These are phyloP conservation scores for Ascochyta viciae-villosae DNA, from an alignment of 2,329 filamentous ascomycete species.

Conservation along the genomic window DNA sequence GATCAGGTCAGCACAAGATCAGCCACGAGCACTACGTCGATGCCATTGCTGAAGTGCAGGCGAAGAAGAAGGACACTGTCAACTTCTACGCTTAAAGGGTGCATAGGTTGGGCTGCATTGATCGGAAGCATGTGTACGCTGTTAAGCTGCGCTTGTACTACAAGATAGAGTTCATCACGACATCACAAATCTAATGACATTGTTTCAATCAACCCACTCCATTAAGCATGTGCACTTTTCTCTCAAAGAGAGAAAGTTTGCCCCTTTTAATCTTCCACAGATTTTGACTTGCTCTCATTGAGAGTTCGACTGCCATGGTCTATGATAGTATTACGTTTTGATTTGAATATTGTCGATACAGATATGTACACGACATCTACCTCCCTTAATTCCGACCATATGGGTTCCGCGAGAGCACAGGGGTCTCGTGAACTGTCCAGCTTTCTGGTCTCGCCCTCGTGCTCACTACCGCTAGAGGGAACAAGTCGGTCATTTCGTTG, in stretches of 20 bases:
- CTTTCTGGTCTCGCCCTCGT: neutral
- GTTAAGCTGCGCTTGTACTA: constrained; percentile 40
- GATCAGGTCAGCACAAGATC: constrained; percentile 94
- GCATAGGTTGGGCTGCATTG: constrained; percentile 13
- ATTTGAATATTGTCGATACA: constrained; percentile 8
- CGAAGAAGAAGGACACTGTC: constrained; percentile 87
- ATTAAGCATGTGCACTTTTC: too few relatives aligned
- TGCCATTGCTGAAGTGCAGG: constrained; percentile 89
- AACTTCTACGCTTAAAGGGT: constrained; percentile 50
- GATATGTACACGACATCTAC: neutral
- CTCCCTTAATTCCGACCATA: neutral
- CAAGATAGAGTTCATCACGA: constrained; percentile 37
- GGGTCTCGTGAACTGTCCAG: too few relatives aligned
- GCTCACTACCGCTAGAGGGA: neutral
- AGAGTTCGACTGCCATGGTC: too few relatives aligned
- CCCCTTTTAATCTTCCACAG: too few relatives aligned
- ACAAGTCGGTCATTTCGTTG: neutral
- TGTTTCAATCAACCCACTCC: too few relatives aligned
- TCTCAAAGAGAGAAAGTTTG: too few relatives aligned
- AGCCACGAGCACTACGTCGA: constrained; percentile 98
- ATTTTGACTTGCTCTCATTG: too few relatives aligned
- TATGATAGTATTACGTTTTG: neutral
- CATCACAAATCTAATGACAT: constrained; percentile 18
- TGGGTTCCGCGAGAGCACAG: too few relatives aligned
- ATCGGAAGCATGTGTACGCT: constrained; percentile 33